These are phyloP conservation scores for Comarum palustre DNA, from an alignment of 306 rosid species.

Conservation along the genomic window DNA sequence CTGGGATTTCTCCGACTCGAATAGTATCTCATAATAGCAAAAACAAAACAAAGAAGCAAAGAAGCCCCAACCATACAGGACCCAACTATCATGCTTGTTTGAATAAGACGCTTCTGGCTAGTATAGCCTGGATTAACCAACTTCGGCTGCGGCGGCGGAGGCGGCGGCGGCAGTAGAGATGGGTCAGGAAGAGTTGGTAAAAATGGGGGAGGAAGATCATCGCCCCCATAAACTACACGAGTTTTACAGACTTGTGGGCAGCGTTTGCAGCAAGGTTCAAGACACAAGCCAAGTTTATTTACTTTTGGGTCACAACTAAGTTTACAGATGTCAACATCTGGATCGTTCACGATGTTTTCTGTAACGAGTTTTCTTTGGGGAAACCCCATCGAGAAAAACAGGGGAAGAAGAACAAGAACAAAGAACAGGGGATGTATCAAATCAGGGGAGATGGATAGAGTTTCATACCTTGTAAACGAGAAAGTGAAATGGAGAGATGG, in stretches of 20 bases:
- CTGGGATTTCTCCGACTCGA: conserved; percentile 27
- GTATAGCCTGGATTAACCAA: accelerated
- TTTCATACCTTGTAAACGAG: conserved; percentile 2
- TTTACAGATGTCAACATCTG: background rate
- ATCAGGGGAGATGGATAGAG: background rate
- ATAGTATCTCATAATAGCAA: conserved; percentile 16
- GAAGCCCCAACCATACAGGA: conserved; percentile 22
- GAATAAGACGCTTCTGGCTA: background rate
- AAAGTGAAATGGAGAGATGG: background rate
- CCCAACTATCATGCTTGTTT: background rate
- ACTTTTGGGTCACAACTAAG: background rate
- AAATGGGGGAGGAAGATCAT: background rate
- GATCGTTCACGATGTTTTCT: no score
- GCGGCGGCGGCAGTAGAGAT: background rate
- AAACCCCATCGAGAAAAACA: conserved; percentile 20
- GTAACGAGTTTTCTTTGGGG: conserved; percentile 9
- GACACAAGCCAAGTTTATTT: background rate
- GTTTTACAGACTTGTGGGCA: conserved; percentile 4
- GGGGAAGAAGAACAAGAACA: background rate
- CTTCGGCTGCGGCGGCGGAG: background rate
- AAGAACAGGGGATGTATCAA: background rate
- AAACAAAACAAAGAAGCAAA: conserved; percentile 14
- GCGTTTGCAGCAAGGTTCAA: background rate
- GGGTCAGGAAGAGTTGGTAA: background rate
- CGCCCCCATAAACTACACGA: background rate